Percentiles rank a stretch among this genome's conserved stretches.
Conservation (phyloP, 768 basidiomycete genomes). For the Trametes sanguinea region DNA sequence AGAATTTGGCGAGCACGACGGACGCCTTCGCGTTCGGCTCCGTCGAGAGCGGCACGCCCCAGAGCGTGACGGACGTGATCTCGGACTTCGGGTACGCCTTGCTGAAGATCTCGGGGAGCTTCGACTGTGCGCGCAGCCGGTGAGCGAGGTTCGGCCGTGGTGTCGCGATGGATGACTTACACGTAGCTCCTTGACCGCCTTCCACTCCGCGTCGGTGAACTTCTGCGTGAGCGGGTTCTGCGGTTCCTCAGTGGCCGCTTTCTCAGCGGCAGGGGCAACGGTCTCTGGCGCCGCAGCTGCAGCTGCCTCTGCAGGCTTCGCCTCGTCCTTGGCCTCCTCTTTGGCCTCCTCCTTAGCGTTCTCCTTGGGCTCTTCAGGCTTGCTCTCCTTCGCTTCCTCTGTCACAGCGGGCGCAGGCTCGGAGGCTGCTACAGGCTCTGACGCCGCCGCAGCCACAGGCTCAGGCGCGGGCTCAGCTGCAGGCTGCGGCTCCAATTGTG, state of each 20-base stretch:
- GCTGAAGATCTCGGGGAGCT: constrained; percentile 55
- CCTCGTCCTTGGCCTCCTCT: background rate
- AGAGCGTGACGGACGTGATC: constrained; percentile 54
- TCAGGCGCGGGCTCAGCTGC: constrained; percentile 5
- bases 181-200: constrained; percentile 64
- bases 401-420: constrained; percentile 1
- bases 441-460: background rate
- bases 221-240: constrained; percentile 68
- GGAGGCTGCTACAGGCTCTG: constrained; percentile 12
- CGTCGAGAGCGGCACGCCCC: constrained; percentile 64
- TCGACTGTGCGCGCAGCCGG: constrained; percentile 31
- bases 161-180: constrained; percentile 41
- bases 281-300: background rate
- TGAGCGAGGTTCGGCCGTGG: background rate
- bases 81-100: constrained; percentile 64
- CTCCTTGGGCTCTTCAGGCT: background rate
- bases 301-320: background rate
- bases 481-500: constrained; percentile 9
- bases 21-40: constrained; percentile 56
- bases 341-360: background rate
- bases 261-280: background rate
- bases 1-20: constrained; percentile 80
- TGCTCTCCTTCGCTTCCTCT: background rate
- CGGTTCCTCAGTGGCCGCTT: constrained; percentile 46
- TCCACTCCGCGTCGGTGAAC: constrained; percentile 76